Evolutionary conservation across 78 protist genomes (phyloP), one percentile per base, ranked within the genome.

Genomic region (Speleostelium caveatum): DNA sequence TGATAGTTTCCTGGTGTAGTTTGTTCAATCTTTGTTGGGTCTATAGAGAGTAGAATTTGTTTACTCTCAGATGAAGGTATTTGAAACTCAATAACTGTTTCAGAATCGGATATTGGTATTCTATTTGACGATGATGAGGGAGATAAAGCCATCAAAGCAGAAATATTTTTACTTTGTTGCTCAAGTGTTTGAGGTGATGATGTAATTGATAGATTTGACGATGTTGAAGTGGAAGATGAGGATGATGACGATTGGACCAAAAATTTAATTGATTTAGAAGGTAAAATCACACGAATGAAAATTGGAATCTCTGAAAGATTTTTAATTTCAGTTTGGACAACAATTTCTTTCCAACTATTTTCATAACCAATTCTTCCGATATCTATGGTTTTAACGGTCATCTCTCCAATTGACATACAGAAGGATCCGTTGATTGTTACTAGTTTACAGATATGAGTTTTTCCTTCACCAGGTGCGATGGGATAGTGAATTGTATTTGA

Each of bases 381-480:
- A 60, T 83, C 79, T 4, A 71, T 74, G 2, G 6, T 36, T 19
- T 38, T 51, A 32, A 45, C 45, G 30, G 36, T 41, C 26, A 42
- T 12, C 19, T 36, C 74, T 26, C 79, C 91, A 26, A 83, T 42
- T 21, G 91, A 83, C 91, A 83, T 83, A 33, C 91, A 83, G 32
- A 33, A 83, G 2, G 73, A 59, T n/a, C 91, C 91, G 45, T 38
- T 59, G 24, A 83, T 69, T n/a, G 66, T 39, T 21, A 83, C 91
- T 12, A 83, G 67, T 53, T 83, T 83, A 36, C 58, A 56, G 65
- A 83, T 83, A 35, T 83, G 91, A 10, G 91, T 83, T 36, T 69
- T 67, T n/a, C 91, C 91, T 33, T 83, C 91, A 41, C 80, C 91
- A 1, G 91, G 91, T 30, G 78, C 91, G n/a, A 83, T 83, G 22